phyloP scores from a whole-genome alignment of 2,329 filamentous ascomycete genomes.

The Fusarium siculi region DNA sequence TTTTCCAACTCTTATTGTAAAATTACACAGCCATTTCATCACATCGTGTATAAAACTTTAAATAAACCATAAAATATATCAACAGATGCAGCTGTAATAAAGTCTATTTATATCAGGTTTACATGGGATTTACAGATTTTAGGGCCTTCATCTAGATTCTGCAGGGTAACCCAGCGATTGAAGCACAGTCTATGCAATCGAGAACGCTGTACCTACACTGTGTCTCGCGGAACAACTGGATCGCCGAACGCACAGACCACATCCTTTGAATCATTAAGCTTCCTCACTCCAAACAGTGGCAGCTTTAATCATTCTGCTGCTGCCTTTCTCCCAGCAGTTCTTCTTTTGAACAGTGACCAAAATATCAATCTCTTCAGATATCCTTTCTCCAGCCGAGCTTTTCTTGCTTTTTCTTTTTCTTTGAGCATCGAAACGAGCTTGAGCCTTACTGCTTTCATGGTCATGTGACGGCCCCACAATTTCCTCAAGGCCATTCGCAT shows the following conservation, averaged over 20 bases:
- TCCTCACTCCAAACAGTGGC: background rate
- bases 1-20: too few relatives aligned
- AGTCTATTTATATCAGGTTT: background rate
- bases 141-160: background rate
- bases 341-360: background rate
- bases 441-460: fast-evolving
- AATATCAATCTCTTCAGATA: fast-evolving
- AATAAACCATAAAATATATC: fast-evolving
- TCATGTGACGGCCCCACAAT: background rate
- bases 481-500: background rate
- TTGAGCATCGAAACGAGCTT: background rate
- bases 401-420: fast-evolving
- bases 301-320: background rate
- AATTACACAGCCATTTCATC: too few relatives aligned
- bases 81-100: background rate
- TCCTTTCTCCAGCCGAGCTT: too few relatives aligned
- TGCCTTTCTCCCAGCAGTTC: background rate
- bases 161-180: background rate
- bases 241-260: background rate
- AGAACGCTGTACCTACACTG: too few relatives aligned
- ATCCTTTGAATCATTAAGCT: background rate
- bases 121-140: too few relatives aligned
- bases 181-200: background rate
- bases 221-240: background rate
- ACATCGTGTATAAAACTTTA: too few relatives aligned